Evolutionary conservation across 371 early-diverging fungal genomes (phyloP).

Genomic region (Gilbertella persicaria): DNA sequence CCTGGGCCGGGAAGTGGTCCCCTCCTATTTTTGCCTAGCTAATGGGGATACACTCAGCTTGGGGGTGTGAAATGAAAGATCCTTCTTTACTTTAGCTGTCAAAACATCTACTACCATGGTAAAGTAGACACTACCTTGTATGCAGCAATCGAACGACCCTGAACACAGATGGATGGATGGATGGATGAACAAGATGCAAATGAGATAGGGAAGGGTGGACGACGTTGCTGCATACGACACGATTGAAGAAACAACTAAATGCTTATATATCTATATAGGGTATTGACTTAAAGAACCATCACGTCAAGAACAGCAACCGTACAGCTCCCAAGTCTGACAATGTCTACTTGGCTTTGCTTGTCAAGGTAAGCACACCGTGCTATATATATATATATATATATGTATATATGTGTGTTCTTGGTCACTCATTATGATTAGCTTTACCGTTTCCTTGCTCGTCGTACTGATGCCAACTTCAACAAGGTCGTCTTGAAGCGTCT

Average conservation of each 20-base stretch:
- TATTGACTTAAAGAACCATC: slow-evolving; percentile 95
- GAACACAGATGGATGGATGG: slow-evolving; percentile 30
- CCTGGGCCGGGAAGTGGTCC: no score
- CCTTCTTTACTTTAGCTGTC: slow-evolving; percentile 36
- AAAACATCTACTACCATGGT: slow-evolving; percentile 31
- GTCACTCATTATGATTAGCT: slow-evolving; percentile 62
- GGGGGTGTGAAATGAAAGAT: slow-evolving; percentile 13
- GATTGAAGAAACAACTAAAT: background rate
- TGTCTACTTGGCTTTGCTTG: slow-evolving; percentile 93
- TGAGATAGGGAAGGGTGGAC: no score
- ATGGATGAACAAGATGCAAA: slow-evolving; percentile 10
- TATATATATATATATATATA: no score
- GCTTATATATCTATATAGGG: slow-evolving; percentile 58
- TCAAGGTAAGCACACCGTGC: no score
- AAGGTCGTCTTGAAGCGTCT: slow-evolving; percentile 96
- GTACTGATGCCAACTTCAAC: slow-evolving; percentile 97
- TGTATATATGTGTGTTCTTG: background rate
- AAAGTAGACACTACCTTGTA: slow-evolving; percentile 11
- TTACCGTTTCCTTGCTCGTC: slow-evolving; percentile 97
- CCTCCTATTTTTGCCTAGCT: no score
- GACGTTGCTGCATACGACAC: no score
- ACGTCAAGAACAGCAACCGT: slow-evolving; percentile 89
- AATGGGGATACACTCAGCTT: slow-evolving; percentile 16
- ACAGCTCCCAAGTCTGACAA: slow-evolving; percentile 87
- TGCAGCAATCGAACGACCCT: background rate